Evolutionary conservation across 441 rosid genomes (phyloP).

Genomic region (Breynia disticha): DNA sequence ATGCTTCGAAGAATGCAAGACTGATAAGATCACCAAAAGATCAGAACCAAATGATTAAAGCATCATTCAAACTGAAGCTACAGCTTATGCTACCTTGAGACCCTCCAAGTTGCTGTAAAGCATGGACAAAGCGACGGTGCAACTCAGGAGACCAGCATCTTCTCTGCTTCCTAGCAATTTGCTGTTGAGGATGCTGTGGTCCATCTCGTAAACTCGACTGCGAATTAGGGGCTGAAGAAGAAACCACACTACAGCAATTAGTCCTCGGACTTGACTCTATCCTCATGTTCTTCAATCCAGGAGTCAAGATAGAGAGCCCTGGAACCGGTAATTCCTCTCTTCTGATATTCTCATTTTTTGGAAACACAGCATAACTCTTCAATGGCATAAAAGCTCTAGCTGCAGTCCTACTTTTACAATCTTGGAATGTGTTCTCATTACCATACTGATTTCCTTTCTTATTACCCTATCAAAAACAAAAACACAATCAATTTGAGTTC

Average conservation of each 20-base stretch:
- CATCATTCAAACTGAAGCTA: conserved; percentile 4
- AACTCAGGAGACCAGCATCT: conserved; percentile 95
- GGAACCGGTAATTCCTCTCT: conserved; percentile 33
- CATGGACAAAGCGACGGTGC: conserved; percentile 73
- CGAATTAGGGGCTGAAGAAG: conserved; percentile 33
- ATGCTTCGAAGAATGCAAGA: not conserved
- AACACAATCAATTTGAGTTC: conserved; percentile 12
- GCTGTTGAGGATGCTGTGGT: conserved; percentile 38
- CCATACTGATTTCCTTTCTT: conserved; percentile 19
- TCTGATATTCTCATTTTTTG: conserved; percentile 19
- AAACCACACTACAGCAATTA: conserved; percentile 32
- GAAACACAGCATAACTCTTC: conserved; percentile 25
- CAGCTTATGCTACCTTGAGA: conserved; percentile 48
- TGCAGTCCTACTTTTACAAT: conserved; percentile 22
- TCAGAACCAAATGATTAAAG: conserved; percentile 1
- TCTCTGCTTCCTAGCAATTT: conserved; percentile 70
- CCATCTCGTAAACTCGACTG: conserved; percentile 32
- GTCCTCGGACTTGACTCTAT: conserved; percentile 47
- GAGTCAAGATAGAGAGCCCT: conserved; percentile 44
- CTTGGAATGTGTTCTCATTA: conserved; percentile 26
- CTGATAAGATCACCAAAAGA: not conserved
- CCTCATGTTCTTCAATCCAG: conserved; percentile 39
- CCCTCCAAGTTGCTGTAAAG: conserved; percentile 89
- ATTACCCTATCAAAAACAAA: conserved; percentile 27
- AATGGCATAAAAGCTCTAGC: conserved; percentile 33